These are phyloP conservation scores for Luvunga scandens DNA, from an alignment of 345 rosid species.

Conservation along the genomic window DNA sequence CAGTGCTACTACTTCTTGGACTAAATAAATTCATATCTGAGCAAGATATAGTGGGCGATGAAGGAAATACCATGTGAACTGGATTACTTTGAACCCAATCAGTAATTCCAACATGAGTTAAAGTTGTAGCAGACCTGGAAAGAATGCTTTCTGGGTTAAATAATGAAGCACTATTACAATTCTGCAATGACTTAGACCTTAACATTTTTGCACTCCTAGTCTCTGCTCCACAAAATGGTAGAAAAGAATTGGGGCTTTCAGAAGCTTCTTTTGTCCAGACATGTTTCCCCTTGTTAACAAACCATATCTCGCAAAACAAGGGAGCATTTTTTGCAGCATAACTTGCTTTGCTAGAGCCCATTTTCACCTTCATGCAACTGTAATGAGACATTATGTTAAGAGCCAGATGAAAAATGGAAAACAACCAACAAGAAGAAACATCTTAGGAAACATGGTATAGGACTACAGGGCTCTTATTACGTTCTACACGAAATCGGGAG, in stretches of 20 bases:
- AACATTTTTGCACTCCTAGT: conserved; percentile 7
- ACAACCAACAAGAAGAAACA: not conserved
- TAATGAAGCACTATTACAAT: conserved; percentile 13
- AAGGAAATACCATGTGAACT: conserved; percentile 13
- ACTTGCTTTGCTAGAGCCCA: conserved; percentile 44
- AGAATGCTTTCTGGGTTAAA: conserved; percentile 11
- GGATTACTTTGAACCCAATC: conserved; percentile 30
- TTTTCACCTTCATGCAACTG: conserved; percentile 58
- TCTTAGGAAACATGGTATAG: not conserved
- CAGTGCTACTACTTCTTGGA: conserved; percentile 22
- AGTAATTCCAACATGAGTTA: conserved; percentile 19
- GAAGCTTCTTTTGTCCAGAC: conserved; percentile 59
- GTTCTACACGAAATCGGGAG: not conserved
- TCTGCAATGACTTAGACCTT: conserved; percentile 29
- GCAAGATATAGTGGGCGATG: conserved; percentile 11
- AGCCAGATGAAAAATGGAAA: not conserved
- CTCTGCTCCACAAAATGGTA: conserved; percentile 9
- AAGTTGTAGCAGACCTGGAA: conserved; percentile 24
- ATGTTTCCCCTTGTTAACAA: conserved; percentile 59
- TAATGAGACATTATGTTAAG: conserved; percentile 14
- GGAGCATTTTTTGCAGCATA: conserved; percentile 54
- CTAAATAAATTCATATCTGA: conserved; percentile 25
- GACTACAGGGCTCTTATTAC: not conserved
- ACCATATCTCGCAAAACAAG: conserved; percentile 56
- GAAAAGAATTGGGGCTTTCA: conserved; percentile 23